These are phyloP conservation scores for Trametes elegans DNA, from an alignment of 768 basidiomycete species.

Conservation along the genomic window DNA sequence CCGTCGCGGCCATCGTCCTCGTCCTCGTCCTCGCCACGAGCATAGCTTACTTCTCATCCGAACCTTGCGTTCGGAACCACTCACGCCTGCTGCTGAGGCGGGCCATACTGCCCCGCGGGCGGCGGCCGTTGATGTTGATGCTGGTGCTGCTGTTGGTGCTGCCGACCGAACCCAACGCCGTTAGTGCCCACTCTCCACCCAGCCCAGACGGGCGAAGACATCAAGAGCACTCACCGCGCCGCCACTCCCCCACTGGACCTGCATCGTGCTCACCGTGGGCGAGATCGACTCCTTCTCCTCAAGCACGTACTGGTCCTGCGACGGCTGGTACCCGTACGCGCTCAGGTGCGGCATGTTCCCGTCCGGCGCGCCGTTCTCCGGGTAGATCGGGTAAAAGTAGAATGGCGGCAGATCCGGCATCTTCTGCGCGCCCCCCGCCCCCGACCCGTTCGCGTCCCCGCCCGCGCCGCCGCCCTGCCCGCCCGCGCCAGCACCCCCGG, in stretches of 20 bases:
- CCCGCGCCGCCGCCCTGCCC: background rate
- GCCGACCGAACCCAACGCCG: background rate
- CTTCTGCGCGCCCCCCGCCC: constrained; percentile 24
- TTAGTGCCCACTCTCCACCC: background rate
- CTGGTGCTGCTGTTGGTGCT: background rate
- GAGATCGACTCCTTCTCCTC: constrained; percentile 54
- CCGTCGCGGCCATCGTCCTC: too few species aligned
- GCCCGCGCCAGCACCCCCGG: background rate
- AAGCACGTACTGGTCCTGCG: constrained; percentile 64
- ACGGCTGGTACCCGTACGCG: constrained; percentile 52
- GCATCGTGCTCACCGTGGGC: constrained; percentile 23
- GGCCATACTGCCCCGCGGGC: background rate
- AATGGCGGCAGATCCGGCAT: constrained; percentile 67
- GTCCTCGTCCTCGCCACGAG: too few species aligned
- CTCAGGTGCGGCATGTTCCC: constrained; percentile 30
- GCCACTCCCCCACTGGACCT: constrained; percentile 24
- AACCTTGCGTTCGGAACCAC: too few species aligned
- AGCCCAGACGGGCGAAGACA: background rate
- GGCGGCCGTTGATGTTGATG: too few species aligned
- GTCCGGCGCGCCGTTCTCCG: constrained; percentile 41
- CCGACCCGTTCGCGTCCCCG: constrained; percentile 10
- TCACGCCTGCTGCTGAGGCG: background rate
- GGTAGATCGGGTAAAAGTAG: constrained; percentile 78
- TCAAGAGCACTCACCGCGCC: constrained; percentile 10
- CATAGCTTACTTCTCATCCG: too few species aligned